A percentile compares a stretch with the other conserved stretches of the same genome.
phyloP scores from a whole-genome alignment of 805 yeast genomes.

The Cyberlindnera meyerae region DNA sequence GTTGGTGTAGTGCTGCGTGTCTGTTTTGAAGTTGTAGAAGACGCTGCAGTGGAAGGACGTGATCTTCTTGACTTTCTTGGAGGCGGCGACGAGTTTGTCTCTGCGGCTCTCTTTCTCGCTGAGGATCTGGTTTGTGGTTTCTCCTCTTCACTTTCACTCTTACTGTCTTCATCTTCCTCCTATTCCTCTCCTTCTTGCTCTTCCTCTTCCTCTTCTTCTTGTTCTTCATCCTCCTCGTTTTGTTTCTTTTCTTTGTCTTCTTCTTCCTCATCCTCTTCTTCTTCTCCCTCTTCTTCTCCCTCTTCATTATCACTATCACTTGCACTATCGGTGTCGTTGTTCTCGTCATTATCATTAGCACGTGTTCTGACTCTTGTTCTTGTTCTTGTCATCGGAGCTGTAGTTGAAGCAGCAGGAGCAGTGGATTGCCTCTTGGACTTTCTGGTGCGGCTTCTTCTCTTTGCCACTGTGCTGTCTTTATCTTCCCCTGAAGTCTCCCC shows the following conservation, averaged over 20 bases:
- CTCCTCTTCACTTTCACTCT: slow-evolving; percentile 12
- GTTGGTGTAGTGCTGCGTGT: background rate
- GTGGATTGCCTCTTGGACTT: too few species aligned
- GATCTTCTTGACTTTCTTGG: slow-evolving; percentile 10
- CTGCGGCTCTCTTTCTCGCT: slow-evolving; percentile 6
- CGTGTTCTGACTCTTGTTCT: too few species aligned
- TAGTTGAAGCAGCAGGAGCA: too few species aligned
- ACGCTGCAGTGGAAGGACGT: background rate
- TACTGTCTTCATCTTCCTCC: slow-evolving; percentile 7
- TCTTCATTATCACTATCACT: background rate
- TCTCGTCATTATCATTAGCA: background rate
- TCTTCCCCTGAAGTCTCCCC: background rate
- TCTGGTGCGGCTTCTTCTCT: too few species aligned
- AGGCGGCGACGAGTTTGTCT: slow-evolving; percentile 2
- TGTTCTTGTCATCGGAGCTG: too few species aligned
- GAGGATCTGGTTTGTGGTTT: slow-evolving; percentile 2
- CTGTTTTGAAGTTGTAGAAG: background rate
- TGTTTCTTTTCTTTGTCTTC: background rate
- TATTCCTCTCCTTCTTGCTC: slow-evolving; percentile 13
- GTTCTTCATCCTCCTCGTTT: background rate
- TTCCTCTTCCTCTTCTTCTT: slow-evolving; percentile 2
- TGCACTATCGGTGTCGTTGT: background rate
- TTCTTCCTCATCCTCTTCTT: background rate
- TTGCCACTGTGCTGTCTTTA: too few species aligned
- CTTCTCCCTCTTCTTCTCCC: background rate